Evolutionary conservation across 768 basidiomycete species (phyloP), one percentile per base, ranked within the genome.

Genomic region (Mrakia hoshinonis): DNA sequence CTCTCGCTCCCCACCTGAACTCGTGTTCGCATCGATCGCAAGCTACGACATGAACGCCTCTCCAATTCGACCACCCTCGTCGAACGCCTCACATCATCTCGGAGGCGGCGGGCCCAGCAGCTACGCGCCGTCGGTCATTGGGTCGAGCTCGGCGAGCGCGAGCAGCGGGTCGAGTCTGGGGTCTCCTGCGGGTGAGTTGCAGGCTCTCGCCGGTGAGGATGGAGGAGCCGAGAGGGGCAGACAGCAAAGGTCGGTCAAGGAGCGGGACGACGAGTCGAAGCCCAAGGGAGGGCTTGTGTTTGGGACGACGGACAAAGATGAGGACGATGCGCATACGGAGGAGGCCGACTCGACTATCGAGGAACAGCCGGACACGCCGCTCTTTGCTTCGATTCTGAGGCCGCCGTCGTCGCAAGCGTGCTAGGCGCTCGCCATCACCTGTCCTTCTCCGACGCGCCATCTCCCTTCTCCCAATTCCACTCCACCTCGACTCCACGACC

Each of bases 21-120:
- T 66, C 48, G 48, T 51, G 26, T 66, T 66, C 48, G 64, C 64
- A 0, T 66, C 64, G 9, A 66, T 66, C 64, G 47, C 64, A 4
- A 29, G 46, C 47, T 66, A 66, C 48, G 64, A 66, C 64, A 47
- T 46, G 24, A 66, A 66, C 48, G 46, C 64, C 20, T 12, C 48
- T 49, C 64, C 64, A 15, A 43, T 66, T 22, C 64, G 43, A n/a
- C 24, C 62, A 11, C 34, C 12, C 29, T 43, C 43, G 6, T 47
- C 46, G 4, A n/a, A 46, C 39, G 13, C 24, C 43, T 24, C 22
- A 24, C 46, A 43, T 29, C 46, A 47, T 11, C 60, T 20, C n/a
- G 20, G 43, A 43, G 43, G 43, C 6, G 43, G 43, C 15, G 43
- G 43, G 6, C 43, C 43, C 7, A 43, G 43, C 6, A 43, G 43